These are phyloP conservation scores for Aspergillus aculeatinus DNA, from an alignment of 2,329 filamentous ascomycete genomes.

Conservation along the genomic window DNA sequence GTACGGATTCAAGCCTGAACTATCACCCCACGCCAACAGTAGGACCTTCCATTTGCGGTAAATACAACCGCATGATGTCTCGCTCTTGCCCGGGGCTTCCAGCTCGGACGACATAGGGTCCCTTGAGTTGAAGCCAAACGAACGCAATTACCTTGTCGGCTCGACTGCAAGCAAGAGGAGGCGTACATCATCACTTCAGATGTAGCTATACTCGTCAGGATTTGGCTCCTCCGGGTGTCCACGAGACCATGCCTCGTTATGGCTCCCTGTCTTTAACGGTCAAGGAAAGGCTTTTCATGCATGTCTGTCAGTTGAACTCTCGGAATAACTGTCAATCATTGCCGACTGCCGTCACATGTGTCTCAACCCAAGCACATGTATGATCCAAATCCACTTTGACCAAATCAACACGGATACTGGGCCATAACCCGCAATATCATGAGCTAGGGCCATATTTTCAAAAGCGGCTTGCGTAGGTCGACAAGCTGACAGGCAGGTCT, in stretches of 20 bases:
- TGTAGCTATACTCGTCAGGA: slow-evolving; percentile 34
- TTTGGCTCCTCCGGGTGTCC: slow-evolving; percentile 38
- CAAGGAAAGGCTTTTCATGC: slow-evolving; percentile 29
- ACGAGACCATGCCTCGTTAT: slow-evolving; percentile 28
- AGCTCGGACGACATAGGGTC: slow-evolving; percentile 19
- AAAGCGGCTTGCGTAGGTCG: slow-evolving; percentile 31
- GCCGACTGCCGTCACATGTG: slow-evolving; percentile 32
- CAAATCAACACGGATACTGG: slow-evolving; percentile 26
- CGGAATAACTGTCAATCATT: slow-evolving; percentile 31
- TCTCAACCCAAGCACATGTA: slow-evolving; percentile 29
- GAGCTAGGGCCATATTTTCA: slow-evolving; percentile 9
- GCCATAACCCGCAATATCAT: slow-evolving; percentile 11
- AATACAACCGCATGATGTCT: not conserved
- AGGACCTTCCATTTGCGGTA: not conserved
- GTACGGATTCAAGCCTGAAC: not conserved
- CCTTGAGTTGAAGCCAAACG: slow-evolving; percentile 24
- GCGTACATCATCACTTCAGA: slow-evolving; percentile 40
- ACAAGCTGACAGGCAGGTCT: slow-evolving; percentile 34
- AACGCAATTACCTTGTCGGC: slow-evolving; percentile 39
- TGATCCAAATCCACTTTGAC: slow-evolving; percentile 45
- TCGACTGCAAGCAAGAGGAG: slow-evolving; percentile 33
- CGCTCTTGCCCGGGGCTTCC: slow-evolving; percentile 16
- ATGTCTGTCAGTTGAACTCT: slow-evolving; percentile 39
- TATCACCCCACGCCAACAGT: not conserved
- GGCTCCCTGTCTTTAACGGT: not conserved